Base-by-base conservation (phyloP, 2,329 filamentous ascomycete species). In the Fusarium coicis region DNA sequence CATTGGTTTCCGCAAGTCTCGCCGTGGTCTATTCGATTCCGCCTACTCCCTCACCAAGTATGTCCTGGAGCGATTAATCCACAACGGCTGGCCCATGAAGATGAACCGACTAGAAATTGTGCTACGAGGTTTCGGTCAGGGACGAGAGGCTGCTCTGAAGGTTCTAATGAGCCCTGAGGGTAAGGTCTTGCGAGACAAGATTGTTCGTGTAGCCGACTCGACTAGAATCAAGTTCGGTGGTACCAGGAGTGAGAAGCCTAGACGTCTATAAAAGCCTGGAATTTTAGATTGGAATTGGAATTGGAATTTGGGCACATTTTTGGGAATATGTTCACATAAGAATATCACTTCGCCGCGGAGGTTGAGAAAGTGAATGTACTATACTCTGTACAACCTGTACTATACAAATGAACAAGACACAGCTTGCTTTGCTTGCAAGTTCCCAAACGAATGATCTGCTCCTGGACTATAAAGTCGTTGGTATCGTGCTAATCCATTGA, bases 171-270 rank as follows among this genome's bases (percentile, higher is more conserved):
- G 96, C 40, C 91, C 87, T 28, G 96, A 99, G 82, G 96, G 96
- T 64, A 91, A 90, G 79, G 82, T 90, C 77, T 83, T 98, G 74
- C 89, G 94, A 75, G 85, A 88, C 37, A 91, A 93, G 85, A 93
- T 99, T 74, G 86, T 90, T 46, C 91, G 91, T 76, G 93, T 99
- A 69, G 91, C 93, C 37, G 96, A 99, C 84, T 88, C 90, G 44
- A 98, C 96, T 62, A 93, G 93, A 78, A 83, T 98, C 83, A 99
- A 99, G 87, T 97, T 98, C 87, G 96, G 95, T 84, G 97, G 96
- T 80, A 94, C 93, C 43, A 93, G 95, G 83, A 96, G 94, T 85
- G 89, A 89, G 82, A 93, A 92, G 81, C 92, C 91, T 43, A 95
- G 95, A 84, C 92, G 96, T 85, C 84, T 98, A 85, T 85, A 82